Conservation (phyloP, 345 rosid species). For the Acer yangbiense region DNA sequence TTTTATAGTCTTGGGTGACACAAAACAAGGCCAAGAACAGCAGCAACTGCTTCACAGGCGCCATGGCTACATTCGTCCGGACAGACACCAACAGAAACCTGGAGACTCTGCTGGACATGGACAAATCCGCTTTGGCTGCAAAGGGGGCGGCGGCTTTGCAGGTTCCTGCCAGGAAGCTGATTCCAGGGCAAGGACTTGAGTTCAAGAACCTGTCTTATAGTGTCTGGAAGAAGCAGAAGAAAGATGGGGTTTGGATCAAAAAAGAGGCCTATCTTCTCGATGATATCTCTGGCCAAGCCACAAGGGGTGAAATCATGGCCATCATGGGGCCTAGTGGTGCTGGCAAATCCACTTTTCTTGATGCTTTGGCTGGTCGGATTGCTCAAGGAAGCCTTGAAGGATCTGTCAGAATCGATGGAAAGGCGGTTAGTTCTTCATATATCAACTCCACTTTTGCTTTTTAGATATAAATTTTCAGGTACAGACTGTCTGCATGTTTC, state of each 20-base stretch:
- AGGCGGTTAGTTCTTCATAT: slow-evolving; percentile 37
- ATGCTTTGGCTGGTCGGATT: slow-evolving; percentile 83
- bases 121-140: slow-evolving; percentile 14
- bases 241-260: slow-evolving; percentile 50
- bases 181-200: slow-evolving; percentile 59
- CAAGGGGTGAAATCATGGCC: slow-evolving; percentile 74
- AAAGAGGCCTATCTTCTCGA: slow-evolving; percentile 65
- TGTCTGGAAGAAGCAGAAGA: slow-evolving; percentile 58
- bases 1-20: neutral
- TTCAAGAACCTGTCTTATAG: slow-evolving; percentile 59
- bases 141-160: slow-evolving; percentile 8
- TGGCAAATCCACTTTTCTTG: slow-evolving; percentile 87
- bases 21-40: neutral
- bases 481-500: neutral
- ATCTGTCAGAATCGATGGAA: slow-evolving; percentile 67
- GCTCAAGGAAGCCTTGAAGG: slow-evolving; percentile 77
- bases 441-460: neutral
- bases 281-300: slow-evolving; percentile 74
- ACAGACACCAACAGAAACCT: slow-evolving; percentile 35
- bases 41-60: neutral
- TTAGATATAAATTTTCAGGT: too few relatives aligned
- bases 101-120: slow-evolving; percentile 52
- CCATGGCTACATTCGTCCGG: slow-evolving; percentile 25
- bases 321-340: slow-evolving; percentile 90
- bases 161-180: slow-evolving; percentile 24